Conservation (phyloP, 2,329 filamentous ascomycete genomes). For the Aureobasidium namibiae region DNA sequence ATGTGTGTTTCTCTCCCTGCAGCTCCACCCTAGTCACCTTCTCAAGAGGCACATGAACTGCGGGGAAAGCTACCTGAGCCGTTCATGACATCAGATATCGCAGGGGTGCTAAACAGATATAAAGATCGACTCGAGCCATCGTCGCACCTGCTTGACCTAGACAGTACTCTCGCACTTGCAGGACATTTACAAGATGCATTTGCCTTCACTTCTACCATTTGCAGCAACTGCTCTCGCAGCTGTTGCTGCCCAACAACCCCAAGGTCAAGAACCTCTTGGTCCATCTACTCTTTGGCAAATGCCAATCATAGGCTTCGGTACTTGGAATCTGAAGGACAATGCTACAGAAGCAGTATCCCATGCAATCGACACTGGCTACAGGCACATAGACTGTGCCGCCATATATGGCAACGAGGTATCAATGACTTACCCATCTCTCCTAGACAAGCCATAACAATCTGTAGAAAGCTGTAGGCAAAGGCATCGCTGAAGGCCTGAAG, state of each 20-base stretch:
- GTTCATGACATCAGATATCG: constrained; percentile 4
- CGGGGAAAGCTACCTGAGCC: constrained; percentile 2
- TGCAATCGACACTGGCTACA: constrained; percentile 42
- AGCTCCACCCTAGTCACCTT: background rate
- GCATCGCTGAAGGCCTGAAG: constrained; percentile 30
- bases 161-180: background rate
- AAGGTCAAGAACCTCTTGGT: constrained; percentile 20
- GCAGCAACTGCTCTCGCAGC: constrained; percentile 15
- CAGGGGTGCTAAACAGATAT: background rate
- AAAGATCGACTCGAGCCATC: background rate
- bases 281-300: constrained; percentile 21
- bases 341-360: constrained; percentile 29
- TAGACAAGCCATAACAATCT: background rate
- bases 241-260: background rate
- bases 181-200: background rate
- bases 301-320: constrained; percentile 30
- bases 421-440: background rate
- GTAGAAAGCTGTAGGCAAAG: constrained; percentile 32
- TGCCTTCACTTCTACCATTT: constrained; percentile 18
- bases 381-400: constrained; percentile 44
- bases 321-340: constrained; percentile 30
- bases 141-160: background rate
- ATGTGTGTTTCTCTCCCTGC: background rate
- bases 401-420: constrained; percentile 34
- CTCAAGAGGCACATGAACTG: background rate